Evolutionary conservation across 225 moss, liverwort and hornwort species (phyloP).

Genomic region (Marchantia paleacea): DNA sequence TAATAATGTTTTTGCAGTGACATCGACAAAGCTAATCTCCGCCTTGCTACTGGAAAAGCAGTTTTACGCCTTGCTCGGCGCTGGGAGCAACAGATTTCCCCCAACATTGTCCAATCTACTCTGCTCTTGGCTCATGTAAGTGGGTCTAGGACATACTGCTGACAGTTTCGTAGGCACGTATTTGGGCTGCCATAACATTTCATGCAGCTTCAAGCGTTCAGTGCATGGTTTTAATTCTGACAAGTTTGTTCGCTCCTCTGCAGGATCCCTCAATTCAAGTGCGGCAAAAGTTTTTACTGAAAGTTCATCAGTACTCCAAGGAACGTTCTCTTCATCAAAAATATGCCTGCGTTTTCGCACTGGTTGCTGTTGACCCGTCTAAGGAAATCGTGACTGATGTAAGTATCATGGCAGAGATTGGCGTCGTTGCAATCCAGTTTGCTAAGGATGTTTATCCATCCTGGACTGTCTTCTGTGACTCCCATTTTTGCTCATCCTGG

Average conservation of each 20-base stretch:
- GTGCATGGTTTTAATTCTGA: neutral
- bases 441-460: neutral
- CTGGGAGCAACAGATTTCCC: slow-evolving; percentile 86
- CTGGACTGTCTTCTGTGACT: neutral
- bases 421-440: neutral
- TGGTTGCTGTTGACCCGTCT: slow-evolving; percentile 65
- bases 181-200: neutral
- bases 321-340: slow-evolving; percentile 79
- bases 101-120: slow-evolving; percentile 68
- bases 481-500: neutral
- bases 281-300: slow-evolving; percentile 59
- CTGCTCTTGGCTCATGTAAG: slow-evolving; percentile 66
- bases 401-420: slow-evolving; percentile 11
- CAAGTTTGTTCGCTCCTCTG: neutral
- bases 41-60: slow-evolving; percentile 91
- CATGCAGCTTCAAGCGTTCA: neutral
- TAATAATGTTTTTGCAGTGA: slow-evolving; percentile 52
- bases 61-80: slow-evolving; percentile 82
- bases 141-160: neutral
- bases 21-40: slow-evolving; percentile 82
- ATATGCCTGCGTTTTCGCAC: slow-evolving; percentile 83
- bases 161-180: neutral
- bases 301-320: slow-evolving; percentile 74
- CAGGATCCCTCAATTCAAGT: slow-evolving; percentile 79
- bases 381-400: slow-evolving; percentile 75